A percentile compares a stretch with the other conserved stretches of the same genome.
Evolutionary conservation across 1,284 basidiomycete species (phyloP).

Genomic region (Bondarzewia mesenterica): DNA sequence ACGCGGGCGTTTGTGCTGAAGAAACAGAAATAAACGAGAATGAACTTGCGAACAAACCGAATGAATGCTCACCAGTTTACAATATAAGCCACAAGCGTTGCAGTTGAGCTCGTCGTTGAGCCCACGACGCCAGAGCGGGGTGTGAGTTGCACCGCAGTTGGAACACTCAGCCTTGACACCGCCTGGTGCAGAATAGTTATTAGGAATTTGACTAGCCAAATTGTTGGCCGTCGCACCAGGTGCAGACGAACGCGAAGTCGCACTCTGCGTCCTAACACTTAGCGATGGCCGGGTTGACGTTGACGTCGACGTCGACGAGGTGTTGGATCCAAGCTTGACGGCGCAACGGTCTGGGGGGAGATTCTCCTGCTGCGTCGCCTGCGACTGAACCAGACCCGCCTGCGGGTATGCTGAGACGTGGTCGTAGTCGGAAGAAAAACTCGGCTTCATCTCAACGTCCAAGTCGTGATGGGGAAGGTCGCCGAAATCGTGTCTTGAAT

Average conservation of each 20-base stretch:
- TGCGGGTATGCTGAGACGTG: constrained; percentile 18
- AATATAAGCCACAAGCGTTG: constrained; percentile 76
- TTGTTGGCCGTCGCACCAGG: constrained; percentile 56
- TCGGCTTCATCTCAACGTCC: constrained; percentile 25
- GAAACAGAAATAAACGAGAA: constrained; percentile 1
- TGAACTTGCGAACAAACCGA: not conserved
- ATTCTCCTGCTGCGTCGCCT: constrained; percentile 19
- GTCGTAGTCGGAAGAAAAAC: constrained; percentile 15
- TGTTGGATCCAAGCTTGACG: constrained; percentile 33
- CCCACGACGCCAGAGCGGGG: constrained; percentile 73
- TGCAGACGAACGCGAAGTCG: constrained; percentile 41
- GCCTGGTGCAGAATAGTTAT: constrained; percentile 46
- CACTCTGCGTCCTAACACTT: constrained; percentile 39
- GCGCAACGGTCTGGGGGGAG: constrained; percentile 24
- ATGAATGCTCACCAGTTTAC: constrained; percentile 53
- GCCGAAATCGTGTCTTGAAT: constrained; percentile 9
- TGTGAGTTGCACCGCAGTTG: constrained; percentile 78
- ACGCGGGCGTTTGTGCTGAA: constrained; percentile 70
- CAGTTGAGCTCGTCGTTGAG: constrained; percentile 80
- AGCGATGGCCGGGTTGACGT: constrained; percentile 36
- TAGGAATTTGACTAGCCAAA: constrained; percentile 28
- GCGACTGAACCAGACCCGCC: constrained; percentile 15
- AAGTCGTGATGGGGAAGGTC: constrained; percentile 16
- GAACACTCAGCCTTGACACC: constrained; percentile 78
- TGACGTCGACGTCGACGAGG: constrained; percentile 23